A percentile compares a stretch with the other conserved stretches of the same genome.
Conservation (phyloP, 129 eudicot species). For the Escallonia rubra region DNA sequence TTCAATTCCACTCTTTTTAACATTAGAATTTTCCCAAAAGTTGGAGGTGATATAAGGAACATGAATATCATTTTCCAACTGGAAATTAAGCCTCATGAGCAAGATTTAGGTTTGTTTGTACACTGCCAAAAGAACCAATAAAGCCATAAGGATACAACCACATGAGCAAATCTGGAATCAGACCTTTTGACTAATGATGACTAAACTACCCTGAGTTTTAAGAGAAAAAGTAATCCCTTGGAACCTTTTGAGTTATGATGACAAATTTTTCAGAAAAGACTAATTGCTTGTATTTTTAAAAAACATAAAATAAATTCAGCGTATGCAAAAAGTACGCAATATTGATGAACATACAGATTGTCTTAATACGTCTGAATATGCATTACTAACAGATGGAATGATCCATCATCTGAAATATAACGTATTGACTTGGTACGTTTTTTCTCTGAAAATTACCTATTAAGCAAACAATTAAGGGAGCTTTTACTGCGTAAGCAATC, state of each 20-base stretch:
- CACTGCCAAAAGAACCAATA: slow-evolving; percentile 30
- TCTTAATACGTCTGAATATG: too few relatives aligned
- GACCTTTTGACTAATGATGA: slow-evolving; percentile 32
- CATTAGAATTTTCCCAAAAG: too few relatives aligned
- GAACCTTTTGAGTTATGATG: too few relatives aligned
- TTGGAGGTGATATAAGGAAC: neutral
- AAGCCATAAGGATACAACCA: slow-evolving; percentile 26
- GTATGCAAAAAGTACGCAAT: too few relatives aligned
- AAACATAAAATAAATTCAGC: too few relatives aligned
- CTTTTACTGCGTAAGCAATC: slow-evolving; percentile 33
- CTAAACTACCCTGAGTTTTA: slow-evolving; percentile 6
- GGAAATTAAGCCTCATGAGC: slow-evolving; percentile 21
- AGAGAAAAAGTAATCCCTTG: neutral
- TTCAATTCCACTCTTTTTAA: too few relatives aligned
- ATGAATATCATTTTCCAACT: neutral
- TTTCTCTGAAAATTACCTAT: neutral
- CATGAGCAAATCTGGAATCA: slow-evolving; percentile 33
- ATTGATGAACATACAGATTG: too few relatives aligned
- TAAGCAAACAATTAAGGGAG: slow-evolving; percentile 31
- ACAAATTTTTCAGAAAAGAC: too few relatives aligned
- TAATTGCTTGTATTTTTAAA: too few relatives aligned
- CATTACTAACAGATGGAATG: too few relatives aligned
- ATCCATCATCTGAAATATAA: too few relatives aligned
- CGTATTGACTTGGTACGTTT: too few relatives aligned
- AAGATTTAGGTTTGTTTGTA: slow-evolving; percentile 14